Evolutionary conservation across 2,329 filamentous ascomycete species (phyloP).

Genomic region (Penicillium paneum): DNA sequence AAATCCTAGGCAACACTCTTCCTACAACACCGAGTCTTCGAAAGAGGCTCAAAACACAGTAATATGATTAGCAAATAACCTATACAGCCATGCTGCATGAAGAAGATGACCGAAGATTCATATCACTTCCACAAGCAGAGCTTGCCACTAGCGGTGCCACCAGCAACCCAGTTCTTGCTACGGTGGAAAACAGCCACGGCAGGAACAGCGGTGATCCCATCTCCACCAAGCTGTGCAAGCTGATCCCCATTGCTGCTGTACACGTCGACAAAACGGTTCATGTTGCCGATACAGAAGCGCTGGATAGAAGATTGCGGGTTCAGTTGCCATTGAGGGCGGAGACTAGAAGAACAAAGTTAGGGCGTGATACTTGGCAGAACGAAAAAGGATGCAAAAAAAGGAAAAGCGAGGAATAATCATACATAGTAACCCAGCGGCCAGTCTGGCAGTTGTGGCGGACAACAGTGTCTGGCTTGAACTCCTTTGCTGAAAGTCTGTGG

Average conservation of each 20-base stretch:
- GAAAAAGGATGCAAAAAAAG: neutral
- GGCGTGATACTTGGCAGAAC: neutral
- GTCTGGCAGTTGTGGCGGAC: conserved; percentile 94
- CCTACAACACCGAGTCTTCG: neutral
- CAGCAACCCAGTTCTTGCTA: conserved; percentile 84
- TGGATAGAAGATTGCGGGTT: conserved; percentile 74
- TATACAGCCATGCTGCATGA: neutral
- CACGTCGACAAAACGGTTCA: conserved; percentile 95
- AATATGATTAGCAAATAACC: neutral
- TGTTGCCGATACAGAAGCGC: conserved; percentile 90
- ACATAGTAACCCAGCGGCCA: conserved; percentile 86
- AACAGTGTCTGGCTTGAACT: conserved; percentile 66
- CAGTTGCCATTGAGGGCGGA: conserved; percentile 86
- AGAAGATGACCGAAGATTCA: neutral
- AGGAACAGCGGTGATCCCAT: conserved; percentile 90
- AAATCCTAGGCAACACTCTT: neutral
- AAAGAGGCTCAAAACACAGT: neutral
- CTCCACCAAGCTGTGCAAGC: conserved; percentile 80
- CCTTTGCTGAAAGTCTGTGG: conserved; percentile 55
- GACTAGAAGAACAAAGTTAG: conserved; percentile 37
- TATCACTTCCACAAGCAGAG: conserved; percentile 79
- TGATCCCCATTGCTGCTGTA: conserved; percentile 80
- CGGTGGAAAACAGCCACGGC: conserved; percentile 90
- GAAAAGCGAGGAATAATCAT: conserved; percentile 28
- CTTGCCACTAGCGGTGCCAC: conserved; percentile 88